Evolutionary conservation across 2,329 filamentous ascomycete genomes (phyloP).

Genomic region (Diaporthe caulivora): DNA sequence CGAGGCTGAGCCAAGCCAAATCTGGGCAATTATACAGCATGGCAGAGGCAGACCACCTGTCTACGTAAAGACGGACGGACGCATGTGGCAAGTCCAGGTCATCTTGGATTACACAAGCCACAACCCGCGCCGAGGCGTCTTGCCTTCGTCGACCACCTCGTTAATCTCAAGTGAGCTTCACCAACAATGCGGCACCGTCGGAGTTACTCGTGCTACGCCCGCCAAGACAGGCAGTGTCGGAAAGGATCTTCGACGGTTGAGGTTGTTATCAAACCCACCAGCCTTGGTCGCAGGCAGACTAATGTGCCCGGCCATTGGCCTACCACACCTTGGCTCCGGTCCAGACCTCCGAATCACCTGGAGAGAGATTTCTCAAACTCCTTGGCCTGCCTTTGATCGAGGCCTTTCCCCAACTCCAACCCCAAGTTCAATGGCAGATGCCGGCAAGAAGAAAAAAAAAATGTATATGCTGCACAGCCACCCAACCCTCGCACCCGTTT

Average conservation of each 20-base stretch:
- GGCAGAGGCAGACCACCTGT: background rate
- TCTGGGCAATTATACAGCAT: background rate
- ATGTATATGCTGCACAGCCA: conserved; percentile 24
- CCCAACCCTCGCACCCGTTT: background rate
- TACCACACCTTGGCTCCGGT: conserved; percentile 16
- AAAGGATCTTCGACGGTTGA: background rate
- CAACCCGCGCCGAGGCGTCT: conserved; percentile 7
- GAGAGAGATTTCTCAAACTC: conserved; percentile 25
- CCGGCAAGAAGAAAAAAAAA: background rate
- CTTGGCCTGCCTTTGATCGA: conserved; percentile 18
- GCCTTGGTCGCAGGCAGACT: conserved; percentile 11
- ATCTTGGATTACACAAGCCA: conserved; percentile 8
- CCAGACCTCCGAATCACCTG: conserved; percentile 3
- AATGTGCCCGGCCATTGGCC: background rate
- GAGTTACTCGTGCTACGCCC: background rate
- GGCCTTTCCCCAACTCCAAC: conserved; percentile 1
- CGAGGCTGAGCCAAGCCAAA: conserved; percentile 27
- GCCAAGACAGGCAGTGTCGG: conserved; percentile 26
- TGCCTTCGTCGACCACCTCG: conserved; percentile 10
- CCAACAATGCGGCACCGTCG: conserved; percentile 18
- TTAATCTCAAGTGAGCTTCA: conserved; percentile 22
- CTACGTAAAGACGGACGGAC: background rate
- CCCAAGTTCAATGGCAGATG: conserved; percentile 3
- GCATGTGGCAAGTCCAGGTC: background rate
- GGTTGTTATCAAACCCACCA: conserved; percentile 10